phyloP scores from a whole-genome alignment of 2,329 filamentous ascomycete species.

The Rhynchosporium secalis region DNA sequence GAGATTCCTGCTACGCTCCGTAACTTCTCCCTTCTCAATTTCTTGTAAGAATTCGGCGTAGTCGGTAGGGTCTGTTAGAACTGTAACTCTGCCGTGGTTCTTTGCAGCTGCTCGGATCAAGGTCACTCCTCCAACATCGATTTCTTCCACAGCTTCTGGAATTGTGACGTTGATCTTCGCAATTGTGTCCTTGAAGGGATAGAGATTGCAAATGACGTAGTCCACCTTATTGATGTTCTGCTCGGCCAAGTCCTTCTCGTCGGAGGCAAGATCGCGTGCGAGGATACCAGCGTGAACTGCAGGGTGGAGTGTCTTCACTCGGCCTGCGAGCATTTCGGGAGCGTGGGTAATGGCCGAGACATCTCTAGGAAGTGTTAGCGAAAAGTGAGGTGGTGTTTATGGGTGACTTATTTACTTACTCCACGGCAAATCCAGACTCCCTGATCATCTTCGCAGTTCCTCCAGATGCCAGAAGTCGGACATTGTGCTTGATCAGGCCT shows the following conservation, averaged over 20 bases:
- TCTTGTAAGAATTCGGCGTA: constrained; percentile 93
- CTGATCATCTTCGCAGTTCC: constrained; percentile 96
- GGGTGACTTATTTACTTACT: constrained; percentile 58
- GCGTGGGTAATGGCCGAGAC: constrained; percentile 96
- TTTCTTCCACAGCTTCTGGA: constrained; percentile 95
- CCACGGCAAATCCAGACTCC: constrained; percentile 91
- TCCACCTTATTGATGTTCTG: constrained; percentile 95
- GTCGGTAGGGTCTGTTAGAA: constrained; percentile 90
- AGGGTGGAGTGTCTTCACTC: constrained; percentile 95
- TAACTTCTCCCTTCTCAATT: constrained; percentile 82
- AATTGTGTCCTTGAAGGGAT: constrained; percentile 98
- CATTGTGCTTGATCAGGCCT: constrained; percentile 83
- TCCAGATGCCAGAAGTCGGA: constrained; percentile 89
- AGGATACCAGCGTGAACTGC: constrained; percentile 81
- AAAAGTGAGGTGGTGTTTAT: neutral
- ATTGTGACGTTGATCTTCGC: constrained; percentile 97
- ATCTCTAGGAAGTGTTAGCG: constrained; percentile 58
- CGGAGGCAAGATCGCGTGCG: constrained; percentile 88
- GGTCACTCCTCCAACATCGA: constrained; percentile 97
- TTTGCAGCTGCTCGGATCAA: constrained; percentile 95
- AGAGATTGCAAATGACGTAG: constrained; percentile 97
- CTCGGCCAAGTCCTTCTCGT: constrained; percentile 94
- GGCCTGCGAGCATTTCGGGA: constrained; percentile 91
- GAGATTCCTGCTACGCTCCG: constrained; percentile 78
- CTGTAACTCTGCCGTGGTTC: constrained; percentile 94